These are phyloP conservation scores for Talaromyces sp. DNA, from an alignment of 2,329 filamentous ascomycete genomes.

Conservation along the genomic window DNA sequence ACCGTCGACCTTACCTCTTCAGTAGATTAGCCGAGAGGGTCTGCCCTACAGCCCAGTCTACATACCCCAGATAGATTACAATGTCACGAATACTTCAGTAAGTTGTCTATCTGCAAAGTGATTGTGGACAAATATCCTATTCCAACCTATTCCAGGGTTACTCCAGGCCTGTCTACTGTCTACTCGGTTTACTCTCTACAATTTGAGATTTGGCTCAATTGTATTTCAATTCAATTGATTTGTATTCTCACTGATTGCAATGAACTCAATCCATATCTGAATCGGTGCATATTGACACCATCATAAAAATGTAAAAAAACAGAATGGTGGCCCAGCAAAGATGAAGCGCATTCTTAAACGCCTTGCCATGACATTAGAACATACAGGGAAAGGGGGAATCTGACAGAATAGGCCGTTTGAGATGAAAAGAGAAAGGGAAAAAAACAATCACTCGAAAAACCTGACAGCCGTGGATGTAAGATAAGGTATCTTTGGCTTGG, in stretches of 20 bases:
- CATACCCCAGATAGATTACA: not conserved
- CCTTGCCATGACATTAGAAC: constrained; percentile 2
- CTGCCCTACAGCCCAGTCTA: not conserved
- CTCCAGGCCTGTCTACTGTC: not conserved
- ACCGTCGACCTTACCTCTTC: not conserved
- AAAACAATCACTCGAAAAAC: not conserved
- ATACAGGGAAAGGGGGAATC: constrained; percentile 10
- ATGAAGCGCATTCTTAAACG: not conserved
- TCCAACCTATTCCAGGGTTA: not conserved
- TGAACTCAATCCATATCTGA: not conserved
- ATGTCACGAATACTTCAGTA: not conserved
- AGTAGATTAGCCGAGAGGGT: not conserved
- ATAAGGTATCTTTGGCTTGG: not conserved
- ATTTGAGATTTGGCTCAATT: not conserved
- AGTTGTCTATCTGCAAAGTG: not conserved
- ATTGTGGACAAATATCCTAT: not conserved
- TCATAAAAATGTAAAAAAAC: constrained; percentile 1
- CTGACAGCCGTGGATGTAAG: not conserved
- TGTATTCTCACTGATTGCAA: not conserved
- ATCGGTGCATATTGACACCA: not conserved
- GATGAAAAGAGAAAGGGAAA: constrained; percentile 2
- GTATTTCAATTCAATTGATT: not conserved
- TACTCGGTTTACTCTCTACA: not conserved
- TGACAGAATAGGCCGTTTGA: constrained; percentile 1
- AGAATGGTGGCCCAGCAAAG: not conserved